Evolutionary conservation across 257 asterid genomes (phyloP), one percentile per base, ranked within the genome.

Genomic region (Capsicum chinense): DNA sequence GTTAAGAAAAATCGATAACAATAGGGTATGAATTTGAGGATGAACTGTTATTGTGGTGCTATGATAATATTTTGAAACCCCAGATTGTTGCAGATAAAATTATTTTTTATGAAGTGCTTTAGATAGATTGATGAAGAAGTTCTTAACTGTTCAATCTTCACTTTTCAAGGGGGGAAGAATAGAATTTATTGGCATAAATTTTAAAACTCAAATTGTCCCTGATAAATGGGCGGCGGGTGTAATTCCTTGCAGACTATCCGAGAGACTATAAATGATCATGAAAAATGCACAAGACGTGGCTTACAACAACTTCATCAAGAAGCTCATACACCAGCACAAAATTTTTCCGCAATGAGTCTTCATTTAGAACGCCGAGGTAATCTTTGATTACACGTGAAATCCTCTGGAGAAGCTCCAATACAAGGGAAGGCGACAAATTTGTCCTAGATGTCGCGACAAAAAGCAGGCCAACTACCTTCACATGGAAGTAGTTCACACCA

Each of bases 311-410:
- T 93, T 97, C 99, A 89, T 97, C 99, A 83, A 95, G 98, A 83
- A 97, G 93, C 94, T 97, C 99, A 78, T 97, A 97, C 59, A 95
- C 99, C 37, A 97, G 99, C 81, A 97, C 99, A 92, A 97, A 95
- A 81, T 97, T 95, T 88, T 97, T 97, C 9, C 99, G 91, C 79
- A 97, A 85, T 0, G 99, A 95, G 85, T 97, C 99, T 88, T 97
- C 99, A 87, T 85, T 97, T 39, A 97, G 97, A 88, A 97, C 90
- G 70, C 99, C 99, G 71, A 97, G 98, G 88, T 97, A 97, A 90
- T 97, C 99, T 91, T 97, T 97, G 90, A 90, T 92, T 85, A 92
- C 99, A 12, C 98, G 98, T 44, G 98, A 97, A 93, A 95, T 91
- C 92, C 99, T 97, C 86, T 97, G 99, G 60, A 97, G 90, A 87